Evolutionary conservation across 2,329 filamentous ascomycete genomes (phyloP).

Genomic region (Beauveria rudraprayagi): DNA sequence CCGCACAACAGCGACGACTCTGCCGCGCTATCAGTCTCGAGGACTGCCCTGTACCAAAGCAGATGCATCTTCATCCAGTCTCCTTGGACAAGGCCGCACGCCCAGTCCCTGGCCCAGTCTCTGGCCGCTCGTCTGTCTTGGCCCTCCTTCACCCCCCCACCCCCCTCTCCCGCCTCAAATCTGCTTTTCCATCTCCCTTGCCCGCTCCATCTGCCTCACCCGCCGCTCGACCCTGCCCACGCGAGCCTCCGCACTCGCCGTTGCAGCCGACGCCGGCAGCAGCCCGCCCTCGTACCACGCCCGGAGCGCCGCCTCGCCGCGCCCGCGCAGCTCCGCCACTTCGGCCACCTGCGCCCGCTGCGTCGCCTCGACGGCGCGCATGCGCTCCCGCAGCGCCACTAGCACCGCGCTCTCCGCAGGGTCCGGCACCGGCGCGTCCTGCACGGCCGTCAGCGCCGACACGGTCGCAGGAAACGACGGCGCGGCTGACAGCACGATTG

Average conservation of each 20-base stretch:
- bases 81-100: neutral
- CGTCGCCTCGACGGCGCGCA: slow-evolving; percentile 51
- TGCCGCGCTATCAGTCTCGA: neutral
- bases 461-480: slow-evolving; percentile 47
- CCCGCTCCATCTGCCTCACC: slow-evolving; percentile 56
- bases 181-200: slow-evolving; percentile 41
- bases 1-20: neutral
- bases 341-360: slow-evolving; percentile 56
- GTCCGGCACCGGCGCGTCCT: slow-evolving; percentile 49
- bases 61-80: neutral
- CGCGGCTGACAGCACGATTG: slow-evolving; percentile 49
- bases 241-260: slow-evolving; percentile 64
- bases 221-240: slow-evolving; percentile 57
- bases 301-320: slow-evolving; percentile 55
- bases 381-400: slow-evolving; percentile 50
- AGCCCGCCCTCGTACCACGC: slow-evolving; percentile 69
- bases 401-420: slow-evolving; percentile 47
- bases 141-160: neutral
- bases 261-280: slow-evolving; percentile 57
- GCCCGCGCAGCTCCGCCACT: slow-evolving; percentile 53
- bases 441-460: slow-evolving; percentile 49
- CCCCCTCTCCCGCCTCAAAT: slow-evolving; percentile 16
- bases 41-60: neutral
- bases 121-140: neutral
- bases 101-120: no score